Evolutionary conservation across 1,284 basidiomycete genomes (phyloP).

Genomic region (Tilletia indica): DNA sequence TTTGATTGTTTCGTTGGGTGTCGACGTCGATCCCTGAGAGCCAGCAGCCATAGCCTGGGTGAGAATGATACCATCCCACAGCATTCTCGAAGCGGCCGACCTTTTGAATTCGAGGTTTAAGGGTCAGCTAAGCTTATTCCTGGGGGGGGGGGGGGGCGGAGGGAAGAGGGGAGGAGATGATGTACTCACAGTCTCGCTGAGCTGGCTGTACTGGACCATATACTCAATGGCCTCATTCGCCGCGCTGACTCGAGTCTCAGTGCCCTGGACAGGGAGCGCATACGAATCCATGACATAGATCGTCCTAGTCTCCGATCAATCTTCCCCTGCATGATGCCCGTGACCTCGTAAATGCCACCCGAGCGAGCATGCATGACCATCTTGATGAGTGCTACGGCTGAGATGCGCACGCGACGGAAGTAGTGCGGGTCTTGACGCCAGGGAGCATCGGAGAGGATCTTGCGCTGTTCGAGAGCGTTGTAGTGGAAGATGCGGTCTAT

Average conservation of each 20-base stretch:
- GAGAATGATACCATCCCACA: constrained; percentile 99
- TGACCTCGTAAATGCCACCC: constrained; percentile 94
- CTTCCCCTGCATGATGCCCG: constrained; percentile 99
- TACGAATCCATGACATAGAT: constrained; percentile 83
- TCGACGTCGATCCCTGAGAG: constrained; percentile 92
- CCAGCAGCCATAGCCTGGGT: constrained; percentile 97
- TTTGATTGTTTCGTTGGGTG: constrained; percentile 92
- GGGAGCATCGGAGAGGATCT: constrained; percentile 70
- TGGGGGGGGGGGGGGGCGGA: constrained; percentile 3
- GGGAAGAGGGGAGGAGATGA: neutral
- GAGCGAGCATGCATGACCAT: constrained; percentile 99
- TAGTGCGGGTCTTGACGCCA: constrained; percentile 89
- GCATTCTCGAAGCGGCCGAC: constrained; percentile 80
- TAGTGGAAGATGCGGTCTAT: constrained; percentile 59
- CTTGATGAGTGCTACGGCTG: constrained; percentile 91
- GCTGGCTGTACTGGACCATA: constrained; percentile 89
- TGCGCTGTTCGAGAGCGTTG: constrained; percentile 70
- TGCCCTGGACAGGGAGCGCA: constrained; percentile 95
- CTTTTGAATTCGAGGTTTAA: constrained; percentile 57
- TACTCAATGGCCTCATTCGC: constrained; percentile 95
- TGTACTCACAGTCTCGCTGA: constrained; percentile 68
- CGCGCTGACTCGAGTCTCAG: constrained; percentile 96
- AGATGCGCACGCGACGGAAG: constrained; percentile 92
- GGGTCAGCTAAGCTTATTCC: constrained; percentile 1
- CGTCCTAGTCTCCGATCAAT: constrained; percentile 78